phyloP scores from a whole-genome alignment of 345 rosid species.

The Syzygium aromaticum region DNA sequence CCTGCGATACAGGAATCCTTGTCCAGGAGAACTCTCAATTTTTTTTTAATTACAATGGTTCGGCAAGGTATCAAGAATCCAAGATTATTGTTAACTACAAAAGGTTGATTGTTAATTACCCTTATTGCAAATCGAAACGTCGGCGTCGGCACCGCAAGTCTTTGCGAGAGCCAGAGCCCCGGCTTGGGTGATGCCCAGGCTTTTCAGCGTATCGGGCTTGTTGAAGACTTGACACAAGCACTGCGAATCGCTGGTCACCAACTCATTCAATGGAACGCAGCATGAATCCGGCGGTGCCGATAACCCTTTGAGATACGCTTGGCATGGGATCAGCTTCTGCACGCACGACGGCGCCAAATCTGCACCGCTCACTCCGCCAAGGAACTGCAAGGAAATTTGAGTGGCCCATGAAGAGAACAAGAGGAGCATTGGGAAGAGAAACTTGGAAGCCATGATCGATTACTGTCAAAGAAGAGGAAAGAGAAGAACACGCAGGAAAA shows the following conservation, averaged over 20 bases:
- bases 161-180: conserved; percentile 39
- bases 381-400: background rate
- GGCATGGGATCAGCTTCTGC: conserved; percentile 37
- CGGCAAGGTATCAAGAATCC: background rate
- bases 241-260: conserved; percentile 9
- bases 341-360: conserved; percentile 14
- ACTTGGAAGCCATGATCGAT: background rate
- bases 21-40: background rate
- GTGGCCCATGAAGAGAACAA: background rate
- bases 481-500: background rate
- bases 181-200: conserved; percentile 27
- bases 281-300: conserved; percentile 28
- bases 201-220: conserved; percentile 14
- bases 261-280: conserved; percentile 36
- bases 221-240: conserved; percentile 41
- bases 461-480: background rate
- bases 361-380: background rate
- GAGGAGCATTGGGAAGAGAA: background rate
- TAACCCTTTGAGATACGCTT: conserved; percentile 9
- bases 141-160: conserved; percentile 33
- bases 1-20: background rate
- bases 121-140: conserved; percentile 29
- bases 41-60: background rate
- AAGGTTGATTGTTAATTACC: background rate
- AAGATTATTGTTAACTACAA: background rate